Conservation (phyloP, 768 basidiomycete species). For the Termitomyces sp. region DNA sequence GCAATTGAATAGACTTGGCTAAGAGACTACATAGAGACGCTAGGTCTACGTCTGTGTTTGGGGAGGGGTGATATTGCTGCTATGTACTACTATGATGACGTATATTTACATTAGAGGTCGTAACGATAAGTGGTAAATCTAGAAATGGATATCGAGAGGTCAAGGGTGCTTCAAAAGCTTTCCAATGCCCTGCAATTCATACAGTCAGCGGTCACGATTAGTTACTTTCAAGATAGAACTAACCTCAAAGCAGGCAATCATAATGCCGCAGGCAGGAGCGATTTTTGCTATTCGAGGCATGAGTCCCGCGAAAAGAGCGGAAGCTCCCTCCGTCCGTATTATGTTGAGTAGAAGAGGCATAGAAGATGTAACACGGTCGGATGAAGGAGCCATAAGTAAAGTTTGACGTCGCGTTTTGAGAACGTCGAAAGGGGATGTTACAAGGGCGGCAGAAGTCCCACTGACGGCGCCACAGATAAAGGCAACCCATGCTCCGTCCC, state of each 20-base stretch:
- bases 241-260: slow-evolving; percentile 96
- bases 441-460: slow-evolving; percentile 79
- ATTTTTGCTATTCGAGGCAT: slow-evolving; percentile 91
- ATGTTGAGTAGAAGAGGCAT: slow-evolving; percentile 68
- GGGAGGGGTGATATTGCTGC: slow-evolving; percentile 1
- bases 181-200: slow-evolving; percentile 51
- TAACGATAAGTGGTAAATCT: slow-evolving; percentile 10
- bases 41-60: background rate
- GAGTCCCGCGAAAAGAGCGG: slow-evolving; percentile 81
- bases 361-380: slow-evolving; percentile 42
- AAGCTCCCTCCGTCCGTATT: slow-evolving; percentile 70
- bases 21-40: slow-evolving; percentile 3
- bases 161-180: slow-evolving; percentile 39
- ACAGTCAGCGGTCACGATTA: slow-evolving; percentile 10
- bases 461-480: slow-evolving; percentile 90
- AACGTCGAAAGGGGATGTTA: slow-evolving; percentile 96
- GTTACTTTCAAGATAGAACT: slow-evolving; percentile 15
- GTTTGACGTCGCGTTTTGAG: slow-evolving; percentile 94
- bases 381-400: slow-evolving; percentile 59
- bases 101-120: slow-evolving; percentile 14
- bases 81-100: slow-evolving; percentile 13
- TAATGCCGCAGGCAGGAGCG: slow-evolving; percentile 96
- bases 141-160: slow-evolving; percentile 9
- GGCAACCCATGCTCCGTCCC: slow-evolving; percentile 62
- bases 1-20: slow-evolving; percentile 78